Percentiles rank a stretch among this genome's conserved stretches.
These are phyloP conservation scores for Metschnikowia drakensbergensis DNA, from an alignment of 805 yeast genomes.

Conservation along the genomic window DNA sequence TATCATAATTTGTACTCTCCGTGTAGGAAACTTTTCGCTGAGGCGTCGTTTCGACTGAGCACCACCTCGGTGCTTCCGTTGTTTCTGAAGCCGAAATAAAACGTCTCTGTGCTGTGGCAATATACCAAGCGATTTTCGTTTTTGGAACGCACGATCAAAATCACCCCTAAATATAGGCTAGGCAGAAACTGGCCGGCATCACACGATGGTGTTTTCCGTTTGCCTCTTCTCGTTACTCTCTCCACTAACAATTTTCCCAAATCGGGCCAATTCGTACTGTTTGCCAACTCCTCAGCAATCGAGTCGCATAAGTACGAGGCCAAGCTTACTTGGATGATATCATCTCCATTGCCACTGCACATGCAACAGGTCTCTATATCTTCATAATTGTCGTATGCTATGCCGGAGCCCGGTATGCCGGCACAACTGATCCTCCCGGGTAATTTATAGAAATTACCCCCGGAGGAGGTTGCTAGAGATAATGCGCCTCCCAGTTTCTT, in stretches of 20 bases:
- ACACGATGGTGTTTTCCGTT: slow-evolving; percentile 11
- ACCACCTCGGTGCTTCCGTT: slow-evolving; percentile 15
- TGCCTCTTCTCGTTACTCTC: slow-evolving; percentile 13
- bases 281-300: slow-evolving; percentile 11
- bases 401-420: slow-evolving; percentile 46
- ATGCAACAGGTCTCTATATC: slow-evolving; percentile 27
- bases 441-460: slow-evolving; percentile 49
- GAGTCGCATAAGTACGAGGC: slow-evolving; percentile 25
- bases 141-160: slow-evolving; percentile 16
- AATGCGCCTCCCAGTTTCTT: neutral
- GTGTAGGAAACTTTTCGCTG: slow-evolving; percentile 11
- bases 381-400: slow-evolving; percentile 22
- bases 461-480: slow-evolving; percentile 43
- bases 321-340: slow-evolving; percentile 43
- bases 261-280: slow-evolving; percentile 16
- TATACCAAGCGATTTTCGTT: slow-evolving; percentile 10
- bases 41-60: slow-evolving; percentile 10
- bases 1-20: slow-evolving; percentile 13
- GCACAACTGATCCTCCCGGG: slow-evolving; percentile 55
- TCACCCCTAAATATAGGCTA: slow-evolving; percentile 31
- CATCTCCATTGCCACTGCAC: slow-evolving; percentile 59
- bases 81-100: slow-evolving; percentile 23
- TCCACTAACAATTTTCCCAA: slow-evolving; percentile 19
- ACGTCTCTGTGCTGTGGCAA: slow-evolving; percentile 20
- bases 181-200: slow-evolving; percentile 10